phyloP scores from a whole-genome alignment of 2,329 filamentous ascomycete species.

The Cyphellophora attinorum region DNA sequence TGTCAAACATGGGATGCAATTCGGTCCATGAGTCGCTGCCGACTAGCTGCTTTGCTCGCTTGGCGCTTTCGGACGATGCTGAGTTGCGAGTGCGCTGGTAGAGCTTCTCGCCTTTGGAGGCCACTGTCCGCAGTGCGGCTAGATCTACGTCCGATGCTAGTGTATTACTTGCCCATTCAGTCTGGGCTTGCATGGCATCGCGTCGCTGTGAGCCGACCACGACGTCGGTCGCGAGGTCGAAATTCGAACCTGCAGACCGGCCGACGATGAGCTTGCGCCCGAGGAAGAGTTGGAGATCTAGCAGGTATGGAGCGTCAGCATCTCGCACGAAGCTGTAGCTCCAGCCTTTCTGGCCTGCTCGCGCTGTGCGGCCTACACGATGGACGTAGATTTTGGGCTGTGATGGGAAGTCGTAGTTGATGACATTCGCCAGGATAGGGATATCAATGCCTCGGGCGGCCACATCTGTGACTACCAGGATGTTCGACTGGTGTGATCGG shows the following conservation, averaged over 20 bases:
- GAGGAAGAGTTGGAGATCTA: slow-evolving; percentile 90
- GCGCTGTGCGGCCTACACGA: slow-evolving; percentile 87
- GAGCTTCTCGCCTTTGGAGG: slow-evolving; percentile 81
- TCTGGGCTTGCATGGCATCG: slow-evolving; percentile 61
- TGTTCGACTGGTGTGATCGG: slow-evolving; percentile 70
- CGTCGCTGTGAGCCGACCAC: slow-evolving; percentile 69
- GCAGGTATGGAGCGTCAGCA: slow-evolving; percentile 78
- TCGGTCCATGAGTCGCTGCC: slow-evolving; percentile 60
- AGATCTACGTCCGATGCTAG: slow-evolving; percentile 69
- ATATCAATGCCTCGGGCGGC: slow-evolving; percentile 97
- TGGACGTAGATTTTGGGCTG: slow-evolving; percentile 97
- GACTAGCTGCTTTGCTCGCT: slow-evolving; percentile 70
- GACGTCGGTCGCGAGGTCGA: slow-evolving; percentile 73
- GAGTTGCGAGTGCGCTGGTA: slow-evolving; percentile 85
- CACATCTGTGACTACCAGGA: slow-evolving; percentile 92
- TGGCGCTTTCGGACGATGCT: slow-evolving; percentile 82
- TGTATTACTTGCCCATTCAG: slow-evolving; percentile 76
- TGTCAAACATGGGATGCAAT: slow-evolving; percentile 71
- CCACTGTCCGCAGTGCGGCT: slow-evolving; percentile 58
- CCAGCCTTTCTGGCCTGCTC: slow-evolving; percentile 89
- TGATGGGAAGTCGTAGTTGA: slow-evolving; percentile 97
- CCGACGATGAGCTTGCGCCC: slow-evolving; percentile 75
- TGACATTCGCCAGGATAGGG: slow-evolving; percentile 87
- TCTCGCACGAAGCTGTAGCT: slow-evolving; percentile 86
- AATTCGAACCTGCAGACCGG: slow-evolving; percentile 46